phyloP scores from a whole-genome alignment of 1,284 basidiomycete species.

The Phlebopus sp. region DNA sequence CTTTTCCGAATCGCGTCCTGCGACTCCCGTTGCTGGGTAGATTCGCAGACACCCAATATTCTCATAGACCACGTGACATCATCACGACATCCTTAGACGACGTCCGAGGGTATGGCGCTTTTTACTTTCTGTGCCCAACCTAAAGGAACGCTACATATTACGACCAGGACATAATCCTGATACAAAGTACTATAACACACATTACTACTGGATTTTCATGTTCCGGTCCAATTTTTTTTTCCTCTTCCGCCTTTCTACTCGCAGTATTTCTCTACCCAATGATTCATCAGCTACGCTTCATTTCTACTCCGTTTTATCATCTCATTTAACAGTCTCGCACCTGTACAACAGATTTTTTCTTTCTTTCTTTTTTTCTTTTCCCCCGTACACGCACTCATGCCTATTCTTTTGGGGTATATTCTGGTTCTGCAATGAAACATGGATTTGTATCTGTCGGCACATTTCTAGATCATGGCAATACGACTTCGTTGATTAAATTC shows the following conservation, averaged over 20 bases:
- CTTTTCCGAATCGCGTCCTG: not conserved
- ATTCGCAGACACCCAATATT: not conserved
- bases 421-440: not conserved
- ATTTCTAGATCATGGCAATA: not conserved
- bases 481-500: too few relatives aligned
- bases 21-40: not conserved
- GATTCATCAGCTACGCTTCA: not conserved
- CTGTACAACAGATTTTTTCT: constrained; percentile 1
- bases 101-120: not conserved
- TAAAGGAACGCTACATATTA: not conserved
- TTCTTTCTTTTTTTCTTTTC: not conserved
- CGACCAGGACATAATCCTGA: not conserved
- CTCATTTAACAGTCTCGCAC: constrained; percentile 13
- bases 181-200: constrained; percentile 1
- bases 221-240: too few relatives aligned
- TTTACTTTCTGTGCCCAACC: not conserved
- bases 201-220: constrained; percentile 1
- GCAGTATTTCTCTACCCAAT: constrained; percentile 1
- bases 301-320: not conserved
- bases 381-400: not conserved
- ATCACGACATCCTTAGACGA: not conserved
- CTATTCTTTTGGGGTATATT: constrained; percentile 1
- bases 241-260: not conserved
- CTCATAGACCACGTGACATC: not conserved
- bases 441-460: constrained; percentile 9